Base-by-base conservation (phyloP, 768 basidiomycete genomes). In the Pleurotus sapidus region DNA sequence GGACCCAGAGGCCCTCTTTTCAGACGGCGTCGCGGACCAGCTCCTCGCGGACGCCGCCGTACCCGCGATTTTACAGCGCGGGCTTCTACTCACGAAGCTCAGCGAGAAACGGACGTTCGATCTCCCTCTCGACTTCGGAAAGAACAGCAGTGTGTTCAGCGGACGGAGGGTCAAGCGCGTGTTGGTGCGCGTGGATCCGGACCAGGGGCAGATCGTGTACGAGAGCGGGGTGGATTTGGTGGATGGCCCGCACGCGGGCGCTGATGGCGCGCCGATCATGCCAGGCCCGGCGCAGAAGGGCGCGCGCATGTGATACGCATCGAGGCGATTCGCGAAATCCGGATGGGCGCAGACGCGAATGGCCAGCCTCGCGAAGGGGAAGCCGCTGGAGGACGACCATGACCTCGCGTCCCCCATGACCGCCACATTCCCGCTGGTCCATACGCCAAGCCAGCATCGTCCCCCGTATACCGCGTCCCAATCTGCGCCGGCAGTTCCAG, bases 271-370 rank as follows among this genome's bases (percentile, higher is more conserved):
- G 15, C 48, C 40, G 8, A 50, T 48, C 11, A 24, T 55, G 55
- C 15, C 37, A 18, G 30, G 54, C 56, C 45, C 38, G 45, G 56
- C 56, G 57, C 46, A 57, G 20, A 43, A 62, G 34, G 46, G 55
- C 46, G 39, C 47, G 37, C 17, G 47, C n/a, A n/a, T 38, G 25
- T 47, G 95, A 95, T 96, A 46, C 84, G 88, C 1, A 87, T 97
- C 64, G 92, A 92, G 67, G 80, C 83, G 62, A 91, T 97, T 70
- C 89, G 91, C 55, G 95, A 96, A 67, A 81, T 97, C 27, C 87
- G 95, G 14, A 79, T 86, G 0, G 90, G 88, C 12, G 65, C 79
- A 4, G 86, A 91, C 30, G 85, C 89, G 1, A 18, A 18, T 54
- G 12, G 51, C 51, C n/a, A 40, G 51, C 24, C 51, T 54, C 5